Percentiles rank a stretch among this genome's conserved stretches.
phyloP scores from a whole-genome alignment of 2,329 filamentous ascomycete genomes.

The Cryphonectria parasitica region DNA sequence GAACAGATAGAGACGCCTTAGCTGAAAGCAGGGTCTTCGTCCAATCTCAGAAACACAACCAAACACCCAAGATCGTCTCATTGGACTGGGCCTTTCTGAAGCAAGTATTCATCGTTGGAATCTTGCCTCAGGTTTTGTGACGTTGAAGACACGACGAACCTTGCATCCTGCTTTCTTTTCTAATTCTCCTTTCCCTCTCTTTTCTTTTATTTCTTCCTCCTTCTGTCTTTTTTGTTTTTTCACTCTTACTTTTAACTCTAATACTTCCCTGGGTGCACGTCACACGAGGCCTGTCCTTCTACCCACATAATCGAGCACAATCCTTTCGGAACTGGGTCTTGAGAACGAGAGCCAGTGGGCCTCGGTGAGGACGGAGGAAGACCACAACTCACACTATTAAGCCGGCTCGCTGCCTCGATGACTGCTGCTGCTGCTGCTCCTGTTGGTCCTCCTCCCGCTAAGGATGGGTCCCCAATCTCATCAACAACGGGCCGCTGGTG shows the following conservation, averaged over 20 bases:
- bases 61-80: neutral
- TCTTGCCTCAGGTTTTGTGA: neutral
- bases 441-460: constrained; percentile 4
- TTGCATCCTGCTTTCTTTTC: neutral
- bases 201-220: too few species aligned
- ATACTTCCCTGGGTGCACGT: neutral
- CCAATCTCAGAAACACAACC: neutral
- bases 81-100: neutral
- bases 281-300: neutral
- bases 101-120: neutral
- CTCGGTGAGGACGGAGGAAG: neutral
- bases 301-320: neutral
- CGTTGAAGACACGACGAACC: neutral
- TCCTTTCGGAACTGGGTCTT: neutral
- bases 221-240: neutral
- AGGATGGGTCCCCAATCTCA: constrained; percentile 23
- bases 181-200: neutral
- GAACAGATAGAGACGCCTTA: too few species aligned
- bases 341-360: neutral
- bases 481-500: neutral
- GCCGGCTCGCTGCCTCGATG: neutral
- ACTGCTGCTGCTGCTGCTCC: constrained; percentile 9
- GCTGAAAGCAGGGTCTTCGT: neutral
- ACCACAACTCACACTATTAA: neutral
- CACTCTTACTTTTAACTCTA: neutral